Percentiles rank a stretch among this genome's conserved stretches.
Conservation (phyloP, 1,139 yeast species). For the Magnusiomyces sp. region DNA sequence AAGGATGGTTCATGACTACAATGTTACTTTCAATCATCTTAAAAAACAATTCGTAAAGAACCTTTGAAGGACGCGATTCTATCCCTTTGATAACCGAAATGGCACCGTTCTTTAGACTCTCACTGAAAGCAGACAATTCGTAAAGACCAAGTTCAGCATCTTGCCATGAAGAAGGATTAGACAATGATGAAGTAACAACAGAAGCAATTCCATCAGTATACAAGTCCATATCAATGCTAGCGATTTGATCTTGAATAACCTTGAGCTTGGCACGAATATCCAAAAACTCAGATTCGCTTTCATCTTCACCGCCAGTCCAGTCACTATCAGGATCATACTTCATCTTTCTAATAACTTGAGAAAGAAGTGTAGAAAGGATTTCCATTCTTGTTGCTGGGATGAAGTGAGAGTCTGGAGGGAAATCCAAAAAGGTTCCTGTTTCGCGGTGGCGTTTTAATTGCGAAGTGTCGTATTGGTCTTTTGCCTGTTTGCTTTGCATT, state of each 20-base stretch:
- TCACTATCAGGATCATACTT: slow-evolving; percentile 70
- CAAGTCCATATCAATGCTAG: slow-evolving; percentile 62
- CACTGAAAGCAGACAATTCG: slow-evolving; percentile 72
- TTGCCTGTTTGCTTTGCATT: slow-evolving; percentile 36
- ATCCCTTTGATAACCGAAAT: slow-evolving; percentile 57
- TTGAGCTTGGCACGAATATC: slow-evolving; percentile 70
- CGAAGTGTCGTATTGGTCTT: slow-evolving; percentile 24
- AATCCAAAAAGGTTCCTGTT: slow-evolving; percentile 22
- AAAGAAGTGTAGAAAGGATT: slow-evolving; percentile 53
- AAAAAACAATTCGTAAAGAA: slow-evolving; percentile 44
- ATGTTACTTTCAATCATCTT: slow-evolving; percentile 55
- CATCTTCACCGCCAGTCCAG: slow-evolving; percentile 40
- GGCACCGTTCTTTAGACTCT: slow-evolving; percentile 64
- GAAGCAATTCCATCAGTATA: slow-evolving; percentile 62
- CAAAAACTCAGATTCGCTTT: slow-evolving; percentile 65
- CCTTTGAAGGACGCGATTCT: slow-evolving; percentile 23
- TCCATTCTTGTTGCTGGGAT: slow-evolving; percentile 35
- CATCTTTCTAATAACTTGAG: slow-evolving; percentile 67
- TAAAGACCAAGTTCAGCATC: slow-evolving; percentile 77
- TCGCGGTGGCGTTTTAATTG: slow-evolving; percentile 20
- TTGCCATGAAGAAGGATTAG: slow-evolving; percentile 47
- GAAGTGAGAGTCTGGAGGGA: slow-evolving; percentile 27
- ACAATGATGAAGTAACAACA: slow-evolving; percentile 53
- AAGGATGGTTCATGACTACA: slow-evolving; percentile 49
- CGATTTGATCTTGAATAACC: slow-evolving; percentile 77